phyloP scores from a whole-genome alignment of 768 basidiomycete species.

The Rhizopogon vinicolor region DNA sequence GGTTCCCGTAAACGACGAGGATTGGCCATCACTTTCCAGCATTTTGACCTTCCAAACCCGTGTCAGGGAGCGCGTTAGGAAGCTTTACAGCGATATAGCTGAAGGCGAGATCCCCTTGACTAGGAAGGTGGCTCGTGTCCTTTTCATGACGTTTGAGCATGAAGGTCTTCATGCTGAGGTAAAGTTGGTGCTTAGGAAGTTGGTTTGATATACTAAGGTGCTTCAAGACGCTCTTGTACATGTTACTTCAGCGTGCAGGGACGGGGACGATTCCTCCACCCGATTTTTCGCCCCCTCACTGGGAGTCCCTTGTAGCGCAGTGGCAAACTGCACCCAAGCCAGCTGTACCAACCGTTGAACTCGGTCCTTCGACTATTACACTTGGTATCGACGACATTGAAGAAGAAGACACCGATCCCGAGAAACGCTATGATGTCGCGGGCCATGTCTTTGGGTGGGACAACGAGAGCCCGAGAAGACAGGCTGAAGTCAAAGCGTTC shows the following conservation, averaged over 20 bases:
- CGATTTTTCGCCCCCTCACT: slow-evolving; percentile 70
- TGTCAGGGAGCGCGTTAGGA: slow-evolving; percentile 67
- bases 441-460: slow-evolving; percentile 91
- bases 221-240: slow-evolving; percentile 79
- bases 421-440: slow-evolving; percentile 32
- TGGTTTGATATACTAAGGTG: slow-evolving; percentile 1
- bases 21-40: slow-evolving; percentile 75
- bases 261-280: slow-evolving; percentile 75
- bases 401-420: slow-evolving; percentile 46
- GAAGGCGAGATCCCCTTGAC: slow-evolving; percentile 46
- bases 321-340: slow-evolving; percentile 47
- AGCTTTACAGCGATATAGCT: slow-evolving; percentile 69
- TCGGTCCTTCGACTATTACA: slow-evolving; percentile 54
- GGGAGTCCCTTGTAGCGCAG: slow-evolving; percentile 45
- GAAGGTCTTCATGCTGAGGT: slow-evolving; percentile 86
- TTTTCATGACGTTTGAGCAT: slow-evolving; percentile 92
- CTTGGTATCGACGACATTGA: slow-evolving; percentile 87
- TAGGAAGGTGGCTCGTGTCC: slow-evolving; percentile 67
- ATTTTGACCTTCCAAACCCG: slow-evolving; percentile 78
- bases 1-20: slow-evolving; percentile 74
- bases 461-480: slow-evolving; percentile 74
- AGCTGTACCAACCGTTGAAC: slow-evolving; percentile 38
- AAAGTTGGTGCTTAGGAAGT: not conserved
- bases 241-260: slow-evolving; percentile 83
- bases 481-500: slow-evolving; percentile 62